Evolutionary conservation across 192 early-diverging fungal genomes (phyloP), one percentile per base, ranked within the genome.

Genomic region (Podochytrium sp.): DNA sequence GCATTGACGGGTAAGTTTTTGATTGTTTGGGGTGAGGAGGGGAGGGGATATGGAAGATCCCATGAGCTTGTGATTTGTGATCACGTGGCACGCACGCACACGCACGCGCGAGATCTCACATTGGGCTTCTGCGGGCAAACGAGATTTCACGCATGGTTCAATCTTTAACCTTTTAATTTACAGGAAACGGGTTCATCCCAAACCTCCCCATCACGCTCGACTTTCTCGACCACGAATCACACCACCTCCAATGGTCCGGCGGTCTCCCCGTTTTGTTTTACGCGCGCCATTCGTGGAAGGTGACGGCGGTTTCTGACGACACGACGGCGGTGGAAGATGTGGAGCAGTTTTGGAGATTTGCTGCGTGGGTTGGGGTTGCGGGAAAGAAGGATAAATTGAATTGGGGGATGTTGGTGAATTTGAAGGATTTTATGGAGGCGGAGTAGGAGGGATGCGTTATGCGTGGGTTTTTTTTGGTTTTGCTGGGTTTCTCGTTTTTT

Each of bases 261-360:
- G 60, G 60, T 6, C 33, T 27, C 20, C 60, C 34, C 18, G 60
- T 62, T 7, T 16, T 39, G 18, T 18, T 62, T 30, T 62, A 62
- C 37, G 60, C 60, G 32, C 30, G 16, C 10, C 60, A 62, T 30
- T 62, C 60, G 18, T 62, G 60, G 60, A 16, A 62, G 37, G 16
- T 62, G 30, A 38, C 60, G 16, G 60, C 30, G 18, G 12, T 62
- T 18, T 16, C 16, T 32, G 34, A 62, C 16, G 34, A 38, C 20
- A 20, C 18, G 18, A 62, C 60, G 32, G 12, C 16, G 20, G 60
- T 62, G 12, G 60, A 27, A 16, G 60, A 62, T 38, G 37, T 20
- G 30, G 60, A 62, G 38, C 60, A 38, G 30, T 39, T 62, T 20
- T 62, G 60, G 60, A 33, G 60, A 27, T 37, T 62, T 16, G 30